phyloP scores from a whole-genome alignment of 108 stramenopile species.

The Cyclotella cryptica region DNA sequence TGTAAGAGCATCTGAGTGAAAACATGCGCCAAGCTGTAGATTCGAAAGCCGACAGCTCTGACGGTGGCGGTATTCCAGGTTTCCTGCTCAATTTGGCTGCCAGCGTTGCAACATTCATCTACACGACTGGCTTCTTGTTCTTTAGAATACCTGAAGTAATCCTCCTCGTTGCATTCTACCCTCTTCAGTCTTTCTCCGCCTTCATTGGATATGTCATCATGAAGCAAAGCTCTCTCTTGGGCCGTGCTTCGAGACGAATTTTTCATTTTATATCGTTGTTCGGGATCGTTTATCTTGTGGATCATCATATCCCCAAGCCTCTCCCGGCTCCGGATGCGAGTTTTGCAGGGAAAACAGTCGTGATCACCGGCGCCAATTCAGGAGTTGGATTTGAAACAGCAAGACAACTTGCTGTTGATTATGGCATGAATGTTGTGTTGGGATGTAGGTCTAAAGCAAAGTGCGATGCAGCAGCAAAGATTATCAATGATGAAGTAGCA shows the following conservation, averaged over 20 bases:
- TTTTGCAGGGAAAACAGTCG: constrained; percentile 42
- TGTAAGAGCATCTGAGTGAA: no score
- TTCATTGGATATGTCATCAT: constrained; percentile 29
- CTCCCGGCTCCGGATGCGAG: constrained; percentile 14
- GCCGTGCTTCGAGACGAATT: constrained; percentile 13
- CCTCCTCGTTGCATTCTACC: constrained; percentile 5
- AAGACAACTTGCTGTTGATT: constrained; percentile 43
- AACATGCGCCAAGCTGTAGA: background rate
- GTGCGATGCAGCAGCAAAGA: constrained; percentile 28
- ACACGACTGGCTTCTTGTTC: constrained; percentile 35
- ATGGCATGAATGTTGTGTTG: constrained; percentile 42
- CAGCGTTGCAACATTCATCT: constrained; percentile 5
- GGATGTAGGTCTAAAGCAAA: constrained; percentile 42
- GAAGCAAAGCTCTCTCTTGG: background rate
- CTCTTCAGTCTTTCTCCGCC: constrained; percentile 4
- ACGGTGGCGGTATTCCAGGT: background rate
- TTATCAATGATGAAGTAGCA: constrained; percentile 31
- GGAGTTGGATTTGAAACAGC: constrained; percentile 81
- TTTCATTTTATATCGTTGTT: constrained; percentile 22
- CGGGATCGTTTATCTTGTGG: constrained; percentile 22
- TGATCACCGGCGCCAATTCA: constrained; percentile 86
- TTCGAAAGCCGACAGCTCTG: background rate
- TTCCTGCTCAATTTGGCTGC: background rate
- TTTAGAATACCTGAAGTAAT: constrained; percentile 32
- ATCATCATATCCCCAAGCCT: constrained; percentile 29